Base-by-base conservation (phyloP, 1,139 yeast genomes). In the Scheffersomyces illinoinensis region DNA sequence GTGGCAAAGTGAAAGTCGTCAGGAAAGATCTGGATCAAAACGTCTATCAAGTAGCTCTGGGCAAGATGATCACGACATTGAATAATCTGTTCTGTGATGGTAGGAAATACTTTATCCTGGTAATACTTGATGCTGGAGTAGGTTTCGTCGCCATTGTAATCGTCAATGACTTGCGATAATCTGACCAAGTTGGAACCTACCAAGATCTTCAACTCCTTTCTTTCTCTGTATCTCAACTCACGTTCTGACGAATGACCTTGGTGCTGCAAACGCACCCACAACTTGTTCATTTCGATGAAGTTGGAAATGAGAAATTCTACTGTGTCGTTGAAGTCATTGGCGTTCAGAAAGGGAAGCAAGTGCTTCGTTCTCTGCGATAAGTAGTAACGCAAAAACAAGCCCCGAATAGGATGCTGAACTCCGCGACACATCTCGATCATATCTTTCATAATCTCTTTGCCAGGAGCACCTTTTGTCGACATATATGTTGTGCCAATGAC, bases 371-470 rank as follows among this genome's bases (percentile, higher is more conserved):
- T 81, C 71, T 95, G 98, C 5, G 95, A 87, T 54, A 95, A 78
- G 71, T 92, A 95, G 76, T 95, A 93, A 57, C 99, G 81, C 68
- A 96, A 77, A 72, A 95, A 95, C 61, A 95, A 77, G 0, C 99
- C 99, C 61, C 95, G 79, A 47, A 92, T 86, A 0, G 99, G 99
- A 70, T 92, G 96, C 74, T 95, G 99, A 1, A 93, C 97, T n/a
- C 98, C 99, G 52, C 97, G 85, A 64, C 97, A 90, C 99, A 95
- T 95, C 73, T 96, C 99, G 71, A 95, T 89, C 97, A 96, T 89
- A 71, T 95, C 99, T 71, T 90, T 91, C 87, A 95, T 85, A 59
- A 96, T 89, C 66, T 93, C 98, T 70, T 86, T 86, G 33, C 86
- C 83, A 0, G 98, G 97, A 0, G 97, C 89, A 59, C 88, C 93